A percentile compares a stretch with the other conserved stretches of the same genome.
Evolutionary conservation across 2,329 filamentous ascomycete species (phyloP).

Genomic region (Exophiala lecanii-corni): DNA sequence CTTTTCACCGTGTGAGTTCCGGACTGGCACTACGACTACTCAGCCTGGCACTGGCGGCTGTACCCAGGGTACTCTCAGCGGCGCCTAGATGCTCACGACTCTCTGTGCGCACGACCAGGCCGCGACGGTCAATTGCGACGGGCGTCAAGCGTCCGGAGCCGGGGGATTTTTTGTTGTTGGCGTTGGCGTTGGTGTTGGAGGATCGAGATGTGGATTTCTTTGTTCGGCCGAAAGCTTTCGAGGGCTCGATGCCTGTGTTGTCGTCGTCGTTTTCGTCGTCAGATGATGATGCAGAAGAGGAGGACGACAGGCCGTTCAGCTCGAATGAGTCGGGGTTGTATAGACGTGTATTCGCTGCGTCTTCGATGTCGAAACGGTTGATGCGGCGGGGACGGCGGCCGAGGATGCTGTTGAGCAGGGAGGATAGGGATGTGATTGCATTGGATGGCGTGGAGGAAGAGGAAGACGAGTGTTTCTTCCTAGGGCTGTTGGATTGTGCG

Average conservation of each 20-base stretch:
- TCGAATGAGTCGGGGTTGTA: constrained; percentile 62
- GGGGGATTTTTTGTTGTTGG: constrained; percentile 52
- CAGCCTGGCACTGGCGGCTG: constrained; percentile 6
- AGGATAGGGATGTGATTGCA: constrained; percentile 27
- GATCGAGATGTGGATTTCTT: constrained; percentile 53
- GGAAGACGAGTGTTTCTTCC: constrained; percentile 1
- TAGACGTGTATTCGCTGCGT: constrained; percentile 54
- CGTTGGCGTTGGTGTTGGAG: constrained; percentile 62
- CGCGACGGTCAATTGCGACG: constrained; percentile 56
- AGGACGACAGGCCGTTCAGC: constrained; percentile 54
- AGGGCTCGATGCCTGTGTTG: constrained; percentile 31
- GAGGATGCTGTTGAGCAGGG: constrained; percentile 34
- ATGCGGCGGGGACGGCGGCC: constrained; percentile 27
- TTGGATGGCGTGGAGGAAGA: constrained; percentile 5
- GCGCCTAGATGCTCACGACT: constrained; percentile 69
- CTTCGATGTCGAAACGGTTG: constrained; percentile 70
- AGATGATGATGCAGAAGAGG: no score
- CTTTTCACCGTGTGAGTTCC: not conserved
- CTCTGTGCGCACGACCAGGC: constrained; percentile 76
- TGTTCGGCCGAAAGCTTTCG: constrained; percentile 10
- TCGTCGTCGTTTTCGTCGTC: no score
- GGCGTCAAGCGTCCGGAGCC: constrained; percentile 28
- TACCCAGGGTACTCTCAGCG: not conserved
- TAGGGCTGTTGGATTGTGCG: not conserved
- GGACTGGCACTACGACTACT: constrained; percentile 19